Evolutionary conservation across 768 basidiomycete species (phyloP), one percentile per base, ranked within the genome.

Genomic region (Lactifluus subvellereus): DNA sequence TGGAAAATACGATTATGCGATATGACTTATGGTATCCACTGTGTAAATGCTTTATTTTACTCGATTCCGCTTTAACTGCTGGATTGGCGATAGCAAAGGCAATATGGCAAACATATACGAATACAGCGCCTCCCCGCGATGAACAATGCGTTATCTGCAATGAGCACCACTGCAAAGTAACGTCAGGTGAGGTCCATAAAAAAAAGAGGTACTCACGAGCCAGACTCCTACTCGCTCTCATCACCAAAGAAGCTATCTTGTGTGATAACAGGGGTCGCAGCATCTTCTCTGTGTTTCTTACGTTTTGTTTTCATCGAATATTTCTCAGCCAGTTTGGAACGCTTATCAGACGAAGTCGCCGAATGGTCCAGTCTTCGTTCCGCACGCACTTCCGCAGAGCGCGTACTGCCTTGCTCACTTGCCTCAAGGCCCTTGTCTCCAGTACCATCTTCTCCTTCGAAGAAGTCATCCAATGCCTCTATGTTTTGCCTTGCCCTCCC

Each of bases 401-500:
- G 20, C 6, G 33, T 27, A 20, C 42, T 7, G 7, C 22, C 20
- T 4, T 18, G 48, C 35, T 57, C 62, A 27, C 42, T 54, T 27
- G 10, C 45, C 5, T 42, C 56, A 11, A 32, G 3, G n/a, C 20
- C 56, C 6, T 40, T 54, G 6, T 59, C 61, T 45, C 64, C 69
- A 14, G 63, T 61, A 18, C 68, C 68, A 32, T 69, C 71, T 16
- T 65, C 69, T 11, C 63, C 69, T 30, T 62, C 73, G 20, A 74
- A 76, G 67, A 75, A 75, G 4, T 66, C 73, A 52, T 76, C 74
- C 59, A 66, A 20, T 18, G 45, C 69, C 9, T 69, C 65, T 16
- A 70, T 27, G 0, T 58, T 62, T 22, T 60, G 38, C 27, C 42
- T 50, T 6, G 49, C 32, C 35, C 51, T 59, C 13, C 5, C 11